phyloP scores from a whole-genome alignment of 2,329 filamentous ascomycete species.

The Dactylellina parvicollis region DNA sequence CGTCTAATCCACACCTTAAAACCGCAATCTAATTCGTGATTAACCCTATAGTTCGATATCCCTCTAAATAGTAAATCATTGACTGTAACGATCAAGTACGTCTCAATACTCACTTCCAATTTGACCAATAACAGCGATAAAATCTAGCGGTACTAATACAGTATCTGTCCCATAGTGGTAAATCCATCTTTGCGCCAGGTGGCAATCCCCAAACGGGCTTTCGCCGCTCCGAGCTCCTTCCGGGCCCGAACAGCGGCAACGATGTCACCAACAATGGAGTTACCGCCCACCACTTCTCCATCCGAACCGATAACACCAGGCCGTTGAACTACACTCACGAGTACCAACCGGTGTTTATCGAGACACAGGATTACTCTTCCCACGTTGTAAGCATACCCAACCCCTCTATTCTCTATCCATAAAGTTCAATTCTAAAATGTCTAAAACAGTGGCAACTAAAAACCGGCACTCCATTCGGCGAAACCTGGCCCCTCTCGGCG shows the following conservation, averaged over 20 bases:
- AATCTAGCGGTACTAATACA: not conserved
- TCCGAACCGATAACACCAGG: conserved; percentile 66
- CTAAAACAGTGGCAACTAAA: conserved; percentile 64
- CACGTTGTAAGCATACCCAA: conserved; percentile 59
- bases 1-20: not conserved
- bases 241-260: conserved; percentile 65
- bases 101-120: conserved; percentile 7
- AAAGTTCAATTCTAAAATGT: not conserved
- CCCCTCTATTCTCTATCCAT: not conserved
- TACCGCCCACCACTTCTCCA: conserved; percentile 71
- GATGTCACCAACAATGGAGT: conserved; percentile 67
- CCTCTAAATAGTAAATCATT: conserved; percentile 62
- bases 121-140: not conserved
- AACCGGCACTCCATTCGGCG: conserved; percentile 66
- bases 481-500: conserved; percentile 58
- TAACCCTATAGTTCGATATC: conserved; percentile 63
- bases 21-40: conserved; percentile 9
- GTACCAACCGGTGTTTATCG: conserved; percentile 66
- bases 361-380: conserved; percentile 61
- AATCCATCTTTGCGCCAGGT: conserved; percentile 69
- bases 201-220: conserved; percentile 68
- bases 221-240: conserved; percentile 69
- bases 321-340: conserved; percentile 71
- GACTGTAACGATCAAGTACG: conserved; percentile 67
- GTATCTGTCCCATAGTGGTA: conserved; percentile 60